Evolutionary conservation across 208 protist species (phyloP).

Genomic region (Wallacemonas sp.): DNA sequence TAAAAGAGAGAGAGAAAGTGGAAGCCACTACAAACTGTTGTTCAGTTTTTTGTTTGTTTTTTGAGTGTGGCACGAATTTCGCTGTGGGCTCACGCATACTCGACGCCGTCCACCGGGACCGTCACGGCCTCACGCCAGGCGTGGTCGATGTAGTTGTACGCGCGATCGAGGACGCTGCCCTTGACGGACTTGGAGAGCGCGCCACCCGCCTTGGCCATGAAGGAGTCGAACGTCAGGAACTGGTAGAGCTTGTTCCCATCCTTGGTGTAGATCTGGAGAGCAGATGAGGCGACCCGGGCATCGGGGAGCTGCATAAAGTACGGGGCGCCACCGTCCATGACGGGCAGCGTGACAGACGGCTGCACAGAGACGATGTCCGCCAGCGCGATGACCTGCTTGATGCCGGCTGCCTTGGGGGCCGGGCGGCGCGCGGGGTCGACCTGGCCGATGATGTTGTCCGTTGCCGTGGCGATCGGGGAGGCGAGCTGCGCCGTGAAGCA

Average conservation of each 20-base stretch:
- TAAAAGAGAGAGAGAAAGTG: conserved; percentile 4
- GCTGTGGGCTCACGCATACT: conserved; percentile 47
- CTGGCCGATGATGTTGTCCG: conserved; percentile 33
- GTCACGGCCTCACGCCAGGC: conserved; percentile 64
- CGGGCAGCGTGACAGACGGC: conserved; percentile 60
- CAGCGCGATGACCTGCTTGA: conserved; percentile 66
- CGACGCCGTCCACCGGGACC: conserved; percentile 64
- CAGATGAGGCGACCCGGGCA: conserved; percentile 52
- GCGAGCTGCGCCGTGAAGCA: conserved; percentile 60
- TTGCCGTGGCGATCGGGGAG: conserved; percentile 31
- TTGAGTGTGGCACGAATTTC: conserved; percentile 8
- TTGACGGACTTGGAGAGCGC: conserved; percentile 44
- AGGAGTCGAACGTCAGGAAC: conserved; percentile 74
- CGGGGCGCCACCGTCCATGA: conserved; percentile 40
- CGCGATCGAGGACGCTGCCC: conserved; percentile 58
- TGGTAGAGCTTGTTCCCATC: conserved; percentile 57
- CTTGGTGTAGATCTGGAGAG: conserved; percentile 73
- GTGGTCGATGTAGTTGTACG: conserved; percentile 88
- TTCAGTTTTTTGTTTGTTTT: conserved; percentile 16
- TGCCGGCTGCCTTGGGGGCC: conserved; percentile 18
- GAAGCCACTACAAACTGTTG: conserved; percentile 10
- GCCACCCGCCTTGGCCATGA: conserved; percentile 41
- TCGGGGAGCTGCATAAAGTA: conserved; percentile 74
- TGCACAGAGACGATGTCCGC: conserved; percentile 58
- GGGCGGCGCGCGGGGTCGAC: conserved; percentile 23